Evolutionary conservation across 139 green algal genomes (phyloP), one percentile per base, ranked within the genome.

Genomic region (Chlamydomonas incerta): DNA sequence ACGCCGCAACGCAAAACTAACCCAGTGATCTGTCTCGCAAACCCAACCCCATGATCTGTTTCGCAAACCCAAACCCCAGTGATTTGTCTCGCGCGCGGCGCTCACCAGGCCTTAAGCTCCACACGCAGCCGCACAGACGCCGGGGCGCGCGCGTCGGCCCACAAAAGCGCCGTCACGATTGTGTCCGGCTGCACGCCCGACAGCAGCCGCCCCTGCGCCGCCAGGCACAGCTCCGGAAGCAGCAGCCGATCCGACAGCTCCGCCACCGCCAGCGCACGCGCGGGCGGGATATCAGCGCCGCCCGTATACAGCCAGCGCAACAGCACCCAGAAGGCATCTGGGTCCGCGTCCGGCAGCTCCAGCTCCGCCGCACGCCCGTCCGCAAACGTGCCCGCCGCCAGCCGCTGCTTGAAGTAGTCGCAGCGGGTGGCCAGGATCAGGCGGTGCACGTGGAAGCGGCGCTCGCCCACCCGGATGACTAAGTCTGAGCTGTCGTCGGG

Each of bases 221-320:
- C 6, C 8, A 9, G 0, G 73, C 73, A 81, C 52, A 81, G 73
- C 52, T 50, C 73, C 73, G 73, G 73, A n/a, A 81, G 31, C 31
- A 81, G 52, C 73, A 81, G 73, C 52, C 73, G 73, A 21, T 68
- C 73, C 31, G 73, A 55, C 31, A 81, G 73, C 73, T 81, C 73
- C 31, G 73, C 73, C 20, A 52, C 55, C 0, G 31, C 9, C 52
- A 9, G 52, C 73, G 23, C 8, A 18, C 69, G 73, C 31, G 33
- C 52, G 10, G 18, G 10, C 73, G 73, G 73, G 5, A 81, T 33
- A 18, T 52, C 15, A 0, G 31, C 52, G 31, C 14, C 21, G 52
- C 55, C 73, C 14, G 33, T 69, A 52, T 81, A 81, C 37, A 81
- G 6, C 52, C 68, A 81, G 73, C 31, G 52, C 29, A 81, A 33